Evolutionary conservation across 2,329 filamentous ascomycete species (phyloP).

Genomic region (Pseudogymnoascus sp.): DNA sequence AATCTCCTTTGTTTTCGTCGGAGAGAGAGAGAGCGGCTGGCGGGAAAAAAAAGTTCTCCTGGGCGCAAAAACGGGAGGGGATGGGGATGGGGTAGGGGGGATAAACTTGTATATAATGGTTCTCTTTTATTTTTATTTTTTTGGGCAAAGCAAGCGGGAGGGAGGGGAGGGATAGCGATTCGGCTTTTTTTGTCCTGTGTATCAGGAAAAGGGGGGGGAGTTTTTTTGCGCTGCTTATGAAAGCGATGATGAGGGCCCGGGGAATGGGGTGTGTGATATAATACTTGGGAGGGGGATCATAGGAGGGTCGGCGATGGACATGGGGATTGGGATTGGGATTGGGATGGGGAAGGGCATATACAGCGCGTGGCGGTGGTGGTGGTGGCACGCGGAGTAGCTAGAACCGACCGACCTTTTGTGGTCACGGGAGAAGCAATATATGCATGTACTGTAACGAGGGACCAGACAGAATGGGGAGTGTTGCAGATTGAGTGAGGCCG

Average conservation of each 20-base stretch:
- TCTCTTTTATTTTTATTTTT: not conserved
- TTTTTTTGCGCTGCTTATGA: not conserved
- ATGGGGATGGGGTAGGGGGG: too few relatives aligned
- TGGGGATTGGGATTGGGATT: not conserved
- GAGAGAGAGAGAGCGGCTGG: not conserved
- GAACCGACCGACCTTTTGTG: not conserved
- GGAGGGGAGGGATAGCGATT: not conserved
- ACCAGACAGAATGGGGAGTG: not conserved
- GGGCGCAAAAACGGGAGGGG: not conserved
- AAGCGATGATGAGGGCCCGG: not conserved
- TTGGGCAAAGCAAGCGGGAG: not conserved
- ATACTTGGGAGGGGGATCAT: not conserved
- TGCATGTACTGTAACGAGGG: slow-evolving; percentile 2
- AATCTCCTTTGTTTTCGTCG: not conserved
- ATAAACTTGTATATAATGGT: not conserved
- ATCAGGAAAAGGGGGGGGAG: not conserved
- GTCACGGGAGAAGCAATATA: not conserved
- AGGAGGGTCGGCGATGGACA: not conserved
- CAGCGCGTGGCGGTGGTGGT: not conserved
- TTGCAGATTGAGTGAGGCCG: not conserved
- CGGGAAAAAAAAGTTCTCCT: not conserved
- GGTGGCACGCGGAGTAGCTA: not conserved
- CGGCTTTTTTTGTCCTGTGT: too few relatives aligned
- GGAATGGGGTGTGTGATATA: not conserved
- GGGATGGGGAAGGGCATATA: not conserved